Conservation (phyloP, 495 filamentous ascomycete genomes). For the Pseudoneurospora amorphoporcata region DNA sequence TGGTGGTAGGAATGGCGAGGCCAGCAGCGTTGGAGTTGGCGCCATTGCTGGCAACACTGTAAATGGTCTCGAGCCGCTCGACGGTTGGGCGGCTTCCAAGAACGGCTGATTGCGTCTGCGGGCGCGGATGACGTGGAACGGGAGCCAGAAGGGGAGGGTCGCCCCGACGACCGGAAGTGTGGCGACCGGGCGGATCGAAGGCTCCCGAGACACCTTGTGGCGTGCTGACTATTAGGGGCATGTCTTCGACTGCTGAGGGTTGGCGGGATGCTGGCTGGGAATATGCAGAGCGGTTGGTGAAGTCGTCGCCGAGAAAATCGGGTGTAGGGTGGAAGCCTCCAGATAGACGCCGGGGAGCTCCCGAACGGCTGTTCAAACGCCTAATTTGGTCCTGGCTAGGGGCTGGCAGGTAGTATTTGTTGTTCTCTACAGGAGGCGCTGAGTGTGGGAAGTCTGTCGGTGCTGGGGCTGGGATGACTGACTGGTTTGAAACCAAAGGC, state of each 20-base stretch:
- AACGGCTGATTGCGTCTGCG: conserved; percentile 23
- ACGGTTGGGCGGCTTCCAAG: conserved; percentile 32
- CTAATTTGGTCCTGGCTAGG: conserved; percentile 22
- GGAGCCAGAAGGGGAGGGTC: conserved; percentile 33
- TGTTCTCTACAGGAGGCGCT: conserved; percentile 24
- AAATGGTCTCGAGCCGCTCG: conserved; percentile 73
- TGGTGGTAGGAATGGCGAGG: conserved; percentile 12
- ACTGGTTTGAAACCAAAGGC: conserved; percentile 25
- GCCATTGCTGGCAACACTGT: conserved; percentile 61
- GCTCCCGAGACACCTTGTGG: conserved; percentile 35
- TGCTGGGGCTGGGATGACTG: conserved; percentile 4
- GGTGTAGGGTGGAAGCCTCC: conserved; percentile 24
- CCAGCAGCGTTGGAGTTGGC: conserved; percentile 56
- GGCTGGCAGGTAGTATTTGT: conserved; percentile 20
- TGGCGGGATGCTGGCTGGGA: conserved; percentile 7
- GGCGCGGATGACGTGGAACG: conserved; percentile 32
- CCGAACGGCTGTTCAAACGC: conserved; percentile 9
- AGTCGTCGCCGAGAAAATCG: conserved; percentile 17
- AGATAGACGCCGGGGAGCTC: conserved; percentile 19
- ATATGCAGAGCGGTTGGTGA: conserved; percentile 6
- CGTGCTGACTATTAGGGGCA: conserved; percentile 40
- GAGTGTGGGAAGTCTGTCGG: conserved; percentile 31
- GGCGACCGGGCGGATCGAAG: conserved; percentile 28
- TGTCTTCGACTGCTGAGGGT: conserved; percentile 17
- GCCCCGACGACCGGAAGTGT: conserved; percentile 12